Evolutionary conservation across 345 rosid genomes (phyloP).

Genomic region (Clausena lansium): DNA sequence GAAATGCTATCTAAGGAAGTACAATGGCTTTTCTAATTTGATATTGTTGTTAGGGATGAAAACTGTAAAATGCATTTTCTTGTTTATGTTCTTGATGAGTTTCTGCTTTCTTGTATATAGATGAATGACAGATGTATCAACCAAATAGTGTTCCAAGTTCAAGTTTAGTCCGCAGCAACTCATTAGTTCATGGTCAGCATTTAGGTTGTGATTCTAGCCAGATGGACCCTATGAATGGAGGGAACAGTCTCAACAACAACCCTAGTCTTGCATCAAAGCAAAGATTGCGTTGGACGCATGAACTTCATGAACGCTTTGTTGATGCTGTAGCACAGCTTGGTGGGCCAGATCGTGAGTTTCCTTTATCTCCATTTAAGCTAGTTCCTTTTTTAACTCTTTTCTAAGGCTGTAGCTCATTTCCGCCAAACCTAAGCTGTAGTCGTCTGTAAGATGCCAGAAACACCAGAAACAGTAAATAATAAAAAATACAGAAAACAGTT

Average conservation of each 20-base stretch:
- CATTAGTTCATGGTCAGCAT: constrained; percentile 52
- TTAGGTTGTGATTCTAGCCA: constrained; percentile 44
- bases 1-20: neutral
- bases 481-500: neutral
- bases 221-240: constrained; percentile 78
- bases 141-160: constrained; percentile 40
- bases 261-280: constrained; percentile 93
- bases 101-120: constrained; percentile 26
- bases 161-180: constrained; percentile 39
- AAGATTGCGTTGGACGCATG: constrained; percentile 96
- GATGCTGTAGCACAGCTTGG: constrained; percentile 99
- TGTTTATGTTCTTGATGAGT: constrained; percentile 9
- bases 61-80: neutral
- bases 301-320: constrained; percentile 98
- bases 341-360: constrained; percentile 93
- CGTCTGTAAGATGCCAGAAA: neutral
- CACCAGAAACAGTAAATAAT: neutral
- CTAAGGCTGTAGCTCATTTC: neutral
- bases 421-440: neutral
- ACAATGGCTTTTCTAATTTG: neutral
- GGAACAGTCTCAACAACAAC: constrained; percentile 54
- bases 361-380: neutral
- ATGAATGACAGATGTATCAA: constrained; percentile 49
- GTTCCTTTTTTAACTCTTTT: neutral
- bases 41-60: neutral